phyloP scores from a whole-genome alignment of 1,284 basidiomycete species.

The Abortiporus biennis region DNA sequence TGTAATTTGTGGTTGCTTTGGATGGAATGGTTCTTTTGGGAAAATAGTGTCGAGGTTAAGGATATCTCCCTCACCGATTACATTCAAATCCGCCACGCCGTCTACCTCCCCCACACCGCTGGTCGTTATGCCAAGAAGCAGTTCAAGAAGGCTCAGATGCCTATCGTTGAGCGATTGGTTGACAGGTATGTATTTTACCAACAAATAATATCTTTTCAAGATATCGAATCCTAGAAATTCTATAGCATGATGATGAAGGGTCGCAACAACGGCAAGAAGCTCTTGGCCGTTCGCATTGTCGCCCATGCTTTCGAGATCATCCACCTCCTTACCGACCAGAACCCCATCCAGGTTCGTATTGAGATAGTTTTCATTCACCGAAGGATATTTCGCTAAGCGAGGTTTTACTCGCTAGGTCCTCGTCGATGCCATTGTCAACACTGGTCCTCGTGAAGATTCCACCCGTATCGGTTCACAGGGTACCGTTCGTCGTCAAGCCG shows the following conservation, averaged over 20 bases:
- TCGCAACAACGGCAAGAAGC: slow-evolving; percentile 99
- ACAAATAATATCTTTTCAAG: not conserved
- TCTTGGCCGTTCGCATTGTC: slow-evolving; percentile 98
- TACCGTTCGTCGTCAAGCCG: slow-evolving; percentile 99
- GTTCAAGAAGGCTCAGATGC: slow-evolving; percentile 99
- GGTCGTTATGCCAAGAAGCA: slow-evolving; percentile 99
- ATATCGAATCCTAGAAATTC: not conserved
- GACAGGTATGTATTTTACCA: slow-evolving; percentile 67
- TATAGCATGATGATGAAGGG: slow-evolving; percentile 99
- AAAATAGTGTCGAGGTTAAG: slow-evolving; percentile 90
- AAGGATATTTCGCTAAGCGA: not conserved
- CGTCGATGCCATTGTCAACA: slow-evolving; percentile 99
- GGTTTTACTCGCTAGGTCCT: slow-evolving; percentile 53
- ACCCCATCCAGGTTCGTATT: slow-evolving; percentile 95
- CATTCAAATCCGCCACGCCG: slow-evolving; percentile 98
- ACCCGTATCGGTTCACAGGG: slow-evolving; percentile 99
- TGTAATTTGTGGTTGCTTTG: slow-evolving; percentile 7
- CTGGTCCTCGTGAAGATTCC: slow-evolving; percentile 98
- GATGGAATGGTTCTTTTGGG: slow-evolving; percentile 24
- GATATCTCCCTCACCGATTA: slow-evolving; percentile 99
- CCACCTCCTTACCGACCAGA: slow-evolving; percentile 99
- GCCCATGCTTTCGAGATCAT: slow-evolving; percentile 99
- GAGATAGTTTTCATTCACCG: not conserved
- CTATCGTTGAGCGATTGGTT: slow-evolving; percentile 98
- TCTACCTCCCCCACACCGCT: slow-evolving; percentile 97